Evolutionary conservation across 2,329 filamentous ascomycete genomes (phyloP).

Genomic region (Tolypocladium tropicale): DNA sequence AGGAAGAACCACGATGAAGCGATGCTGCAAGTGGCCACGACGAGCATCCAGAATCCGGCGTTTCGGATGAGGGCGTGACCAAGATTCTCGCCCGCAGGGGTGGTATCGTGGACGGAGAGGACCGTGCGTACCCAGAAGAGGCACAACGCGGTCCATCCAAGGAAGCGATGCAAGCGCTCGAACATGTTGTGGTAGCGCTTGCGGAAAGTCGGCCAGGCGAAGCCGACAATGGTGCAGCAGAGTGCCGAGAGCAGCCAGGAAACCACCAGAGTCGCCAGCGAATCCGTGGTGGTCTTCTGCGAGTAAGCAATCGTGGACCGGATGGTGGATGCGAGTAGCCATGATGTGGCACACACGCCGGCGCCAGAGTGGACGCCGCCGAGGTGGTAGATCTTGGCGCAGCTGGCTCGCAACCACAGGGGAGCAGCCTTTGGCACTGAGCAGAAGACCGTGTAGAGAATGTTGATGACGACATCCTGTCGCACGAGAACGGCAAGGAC

Average conservation of each 20-base stretch:
- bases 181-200: conserved; percentile 56
- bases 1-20: conserved; percentile 65
- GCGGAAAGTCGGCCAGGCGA: conserved; percentile 55
- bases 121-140: conserved; percentile 57
- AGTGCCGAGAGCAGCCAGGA: conserved; percentile 49
- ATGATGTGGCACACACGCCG: conserved; percentile 36
- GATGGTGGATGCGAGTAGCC: conserved; percentile 35
- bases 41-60: conserved; percentile 56
- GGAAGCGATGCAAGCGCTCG: conserved; percentile 61
- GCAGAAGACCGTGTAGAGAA: conserved; percentile 34
- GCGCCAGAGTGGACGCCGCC: conserved; percentile 41
- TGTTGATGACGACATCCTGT: conserved; percentile 43
- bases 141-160: conserved; percentile 56
- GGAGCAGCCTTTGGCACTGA: conserved; percentile 35
- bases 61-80: conserved; percentile 25
- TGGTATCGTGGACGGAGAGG: conserved; percentile 37
- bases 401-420: conserved; percentile 34
- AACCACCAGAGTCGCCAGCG: conserved; percentile 34
- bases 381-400: conserved; percentile 41
- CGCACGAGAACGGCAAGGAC: conserved; percentile 39
- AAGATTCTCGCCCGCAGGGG: conserved; percentile 20
- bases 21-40: conserved; percentile 53
- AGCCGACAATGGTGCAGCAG: conserved; percentile 47
- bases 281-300: conserved; percentile 18
- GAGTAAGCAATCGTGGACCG: conserved; percentile 24